Conservation (phyloP, 441 rosid genomes). For the Populus hybrid region DNA sequence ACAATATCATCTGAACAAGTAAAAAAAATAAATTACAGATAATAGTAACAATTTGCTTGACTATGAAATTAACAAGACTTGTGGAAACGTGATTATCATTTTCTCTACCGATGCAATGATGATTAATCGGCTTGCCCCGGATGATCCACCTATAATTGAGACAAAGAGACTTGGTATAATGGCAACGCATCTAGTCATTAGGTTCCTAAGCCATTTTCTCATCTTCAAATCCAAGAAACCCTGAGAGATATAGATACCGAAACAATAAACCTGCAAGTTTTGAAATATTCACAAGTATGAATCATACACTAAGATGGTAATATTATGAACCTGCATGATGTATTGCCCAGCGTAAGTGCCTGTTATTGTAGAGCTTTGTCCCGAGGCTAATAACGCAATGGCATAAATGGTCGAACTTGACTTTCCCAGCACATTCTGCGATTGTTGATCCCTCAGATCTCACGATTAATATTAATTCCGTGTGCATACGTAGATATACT, state of each 20-base stretch:
- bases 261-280: background rate
- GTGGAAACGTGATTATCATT: background rate
- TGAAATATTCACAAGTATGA: background rate
- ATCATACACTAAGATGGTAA: background rate
- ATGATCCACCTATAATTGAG: constrained; percentile 54
- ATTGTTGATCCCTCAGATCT: background rate
- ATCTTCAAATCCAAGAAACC: constrained; percentile 62
- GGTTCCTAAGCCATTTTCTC: constrained; percentile 60
- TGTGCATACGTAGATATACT: background rate
- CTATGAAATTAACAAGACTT: background rate
- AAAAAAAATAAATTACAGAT: background rate
- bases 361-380: constrained; percentile 68
- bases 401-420: constrained; percentile 55
- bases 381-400: constrained; percentile 60
- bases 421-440: constrained; percentile 59
- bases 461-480: background rate
- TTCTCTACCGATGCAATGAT: constrained; percentile 53
- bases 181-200: constrained; percentile 59
- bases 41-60: background rate
- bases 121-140: constrained; percentile 50
- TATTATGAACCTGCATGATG: constrained; percentile 56
- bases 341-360: constrained; percentile 76
- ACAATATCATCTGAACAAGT: constrained; percentile 56
- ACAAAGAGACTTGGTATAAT: constrained; percentile 55
- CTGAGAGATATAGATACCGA: constrained; percentile 22